Conservation (phyloP, 78 protist genomes). For the Cavenderia fasciculata region DNA sequence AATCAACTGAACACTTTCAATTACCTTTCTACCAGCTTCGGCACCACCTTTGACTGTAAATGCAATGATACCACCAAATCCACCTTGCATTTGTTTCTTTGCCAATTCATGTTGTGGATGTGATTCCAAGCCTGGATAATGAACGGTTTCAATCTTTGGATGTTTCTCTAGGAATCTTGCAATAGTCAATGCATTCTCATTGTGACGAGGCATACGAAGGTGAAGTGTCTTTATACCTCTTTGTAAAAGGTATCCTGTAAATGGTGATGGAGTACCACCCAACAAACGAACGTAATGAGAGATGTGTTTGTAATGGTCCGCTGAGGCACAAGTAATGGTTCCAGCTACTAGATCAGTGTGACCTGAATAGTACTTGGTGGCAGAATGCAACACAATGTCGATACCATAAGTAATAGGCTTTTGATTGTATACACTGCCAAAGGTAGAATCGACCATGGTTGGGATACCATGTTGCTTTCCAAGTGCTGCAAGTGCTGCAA, state of each 20-base stretch:
- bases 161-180: conserved; percentile 74
- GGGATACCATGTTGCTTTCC: conserved; percentile 25
- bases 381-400: conserved; percentile 78
- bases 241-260: conserved; percentile 55
- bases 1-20: conserved; percentile 9
- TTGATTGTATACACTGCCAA: conserved; percentile 73
- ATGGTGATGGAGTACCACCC: conserved; percentile 68
- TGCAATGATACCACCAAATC: conserved; percentile 68
- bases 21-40: conserved; percentile 28
- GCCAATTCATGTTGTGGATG: conserved; percentile 78
- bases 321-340: conserved; percentile 14
- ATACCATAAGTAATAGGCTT: conserved; percentile 76
- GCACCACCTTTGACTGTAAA: conserved; percentile 75
- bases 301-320: background rate
- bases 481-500: conserved; percentile 65
- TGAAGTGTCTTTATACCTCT: conserved; percentile 76
- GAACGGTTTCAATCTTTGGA: conserved; percentile 71
- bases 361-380: conserved; percentile 83
- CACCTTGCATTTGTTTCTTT: conserved; percentile 37
- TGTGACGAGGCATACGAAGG: conserved; percentile 78
- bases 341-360: conserved; percentile 76
- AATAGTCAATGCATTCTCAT: conserved; percentile 42
- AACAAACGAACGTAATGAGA: conserved; percentile 21
- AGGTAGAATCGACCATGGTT: conserved; percentile 83
- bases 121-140: conserved; percentile 77